Evolutionary conservation across 805 yeast species (phyloP).

Genomic region (Yamadazyma takamatsuzukensis): DNA sequence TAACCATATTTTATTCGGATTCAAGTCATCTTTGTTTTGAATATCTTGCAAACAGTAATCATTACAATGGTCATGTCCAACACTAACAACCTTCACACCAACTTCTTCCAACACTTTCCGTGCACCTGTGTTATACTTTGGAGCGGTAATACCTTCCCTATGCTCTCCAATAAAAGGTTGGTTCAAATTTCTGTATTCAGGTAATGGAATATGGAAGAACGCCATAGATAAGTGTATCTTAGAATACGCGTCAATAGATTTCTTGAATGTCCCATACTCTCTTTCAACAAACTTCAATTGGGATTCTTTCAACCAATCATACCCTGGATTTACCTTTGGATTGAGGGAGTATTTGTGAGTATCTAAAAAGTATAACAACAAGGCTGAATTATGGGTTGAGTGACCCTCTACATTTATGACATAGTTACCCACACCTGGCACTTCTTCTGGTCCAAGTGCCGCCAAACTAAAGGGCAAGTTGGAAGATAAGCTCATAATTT

Average conservation of each 20-base stretch:
- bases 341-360: constrained; percentile 71
- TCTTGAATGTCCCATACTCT: constrained; percentile 20
- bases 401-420: constrained; percentile 45
- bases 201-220: constrained; percentile 90
- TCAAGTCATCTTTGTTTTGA: constrained; percentile 4
- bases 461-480: constrained; percentile 69
- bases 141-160: constrained; percentile 78
- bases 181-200: constrained; percentile 63
- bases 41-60: constrained; percentile 76
- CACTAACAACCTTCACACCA: constrained; percentile 72
- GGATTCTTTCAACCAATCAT: constrained; percentile 76
- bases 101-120: constrained; percentile 53
- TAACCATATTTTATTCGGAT: constrained; percentile 54
- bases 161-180: constrained; percentile 55
- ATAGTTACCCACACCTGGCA: constrained; percentile 86
- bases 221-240: constrained; percentile 69
- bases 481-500: constrained; percentile 54
- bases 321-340: constrained; percentile 70
- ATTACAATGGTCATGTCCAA: constrained; percentile 96
- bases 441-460: constrained; percentile 56
- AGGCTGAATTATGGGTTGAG: constrained; percentile 31
- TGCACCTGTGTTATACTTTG: constrained; percentile 66
- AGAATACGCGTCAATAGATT: constrained; percentile 28
- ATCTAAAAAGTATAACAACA: constrained; percentile 71
- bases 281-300: constrained; percentile 59